phyloP scores from a whole-genome alignment of 345 rosid genomes.

The Sisymbrium altissimum region DNA sequence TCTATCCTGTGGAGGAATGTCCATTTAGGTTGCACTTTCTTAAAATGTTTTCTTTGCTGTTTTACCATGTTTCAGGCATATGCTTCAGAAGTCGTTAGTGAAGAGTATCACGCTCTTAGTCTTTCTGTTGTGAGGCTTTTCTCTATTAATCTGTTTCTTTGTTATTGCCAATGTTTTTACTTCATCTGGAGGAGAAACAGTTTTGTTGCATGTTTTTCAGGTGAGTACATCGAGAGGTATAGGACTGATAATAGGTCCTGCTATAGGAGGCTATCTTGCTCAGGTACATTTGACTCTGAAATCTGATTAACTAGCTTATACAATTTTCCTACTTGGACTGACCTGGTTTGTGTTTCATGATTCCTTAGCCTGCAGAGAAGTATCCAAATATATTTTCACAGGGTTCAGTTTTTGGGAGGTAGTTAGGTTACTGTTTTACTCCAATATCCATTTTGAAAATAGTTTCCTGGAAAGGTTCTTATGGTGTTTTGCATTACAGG shows the following conservation, averaged over 20 bases:
- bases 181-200: not conserved
- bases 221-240: conserved; percentile 77
- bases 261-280: conserved; percentile 80
- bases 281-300: conserved; percentile 43
- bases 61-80: conserved; percentile 56
- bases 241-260: conserved; percentile 77
- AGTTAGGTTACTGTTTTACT: not conserved
- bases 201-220: conserved; percentile 29
- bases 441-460: not conserved
- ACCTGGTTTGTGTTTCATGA: conserved; percentile 7
- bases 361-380: conserved; percentile 64
- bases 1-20: not conserved
- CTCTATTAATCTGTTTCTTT: not conserved
- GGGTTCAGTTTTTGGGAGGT: conserved; percentile 68
- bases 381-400: conserved; percentile 52
- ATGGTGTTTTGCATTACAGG: conserved; percentile 37
- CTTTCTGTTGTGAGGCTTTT: conserved; percentile 61
- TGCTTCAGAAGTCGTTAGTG: conserved; percentile 66
- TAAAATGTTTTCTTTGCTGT: not conserved
- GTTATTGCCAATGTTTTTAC: not conserved
- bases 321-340: not conserved
- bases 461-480: not conserved
- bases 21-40: not conserved
- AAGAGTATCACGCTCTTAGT: conserved; percentile 64
- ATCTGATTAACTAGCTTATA: not conserved